Conservation (phyloP, 257 asterid genomes). For the Agastache rugosa region DNA sequence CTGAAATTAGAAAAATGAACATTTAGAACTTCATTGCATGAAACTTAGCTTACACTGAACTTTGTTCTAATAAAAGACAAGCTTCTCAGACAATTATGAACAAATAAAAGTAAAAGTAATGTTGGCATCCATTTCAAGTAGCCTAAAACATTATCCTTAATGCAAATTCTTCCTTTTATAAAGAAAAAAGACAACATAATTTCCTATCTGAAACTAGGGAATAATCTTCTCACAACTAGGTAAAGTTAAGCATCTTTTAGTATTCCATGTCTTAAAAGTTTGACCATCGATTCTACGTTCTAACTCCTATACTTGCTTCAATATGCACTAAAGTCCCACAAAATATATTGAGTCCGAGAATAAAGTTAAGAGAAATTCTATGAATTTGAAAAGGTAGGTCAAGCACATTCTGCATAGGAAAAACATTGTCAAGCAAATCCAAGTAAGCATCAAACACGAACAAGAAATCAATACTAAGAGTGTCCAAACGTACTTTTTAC, state of each 20-base stretch:
- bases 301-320: slow-evolving; percentile 24
- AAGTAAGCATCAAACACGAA: slow-evolving; percentile 3
- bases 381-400: neutral
- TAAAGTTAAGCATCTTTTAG: slow-evolving; percentile 33
- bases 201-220: slow-evolving; percentile 29
- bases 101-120: slow-evolving; percentile 18
- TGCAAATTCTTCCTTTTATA: slow-evolving; percentile 27
- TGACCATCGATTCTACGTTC: slow-evolving; percentile 35
- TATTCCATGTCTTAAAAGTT: slow-evolving; percentile 32
- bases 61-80: neutral
- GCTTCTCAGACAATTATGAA: slow-evolving; percentile 10
- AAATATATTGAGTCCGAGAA: slow-evolving; percentile 1
- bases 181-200: slow-evolving; percentile 18
- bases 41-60: neutral
- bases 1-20: neutral
- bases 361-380: slow-evolving; percentile 15
- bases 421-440: neutral
- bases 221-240: slow-evolving; percentile 35
- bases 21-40: neutral
- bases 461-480: neutral
- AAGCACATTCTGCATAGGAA: slow-evolving; percentile 22
- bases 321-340: slow-evolving; percentile 1
- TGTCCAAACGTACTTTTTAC: slow-evolving; percentile 60
- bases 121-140: slow-evolving; percentile 25
- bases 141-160: slow-evolving; percentile 33